phyloP scores from a whole-genome alignment of 1,284 basidiomycete species.

The Ustilago sp. region DNA sequence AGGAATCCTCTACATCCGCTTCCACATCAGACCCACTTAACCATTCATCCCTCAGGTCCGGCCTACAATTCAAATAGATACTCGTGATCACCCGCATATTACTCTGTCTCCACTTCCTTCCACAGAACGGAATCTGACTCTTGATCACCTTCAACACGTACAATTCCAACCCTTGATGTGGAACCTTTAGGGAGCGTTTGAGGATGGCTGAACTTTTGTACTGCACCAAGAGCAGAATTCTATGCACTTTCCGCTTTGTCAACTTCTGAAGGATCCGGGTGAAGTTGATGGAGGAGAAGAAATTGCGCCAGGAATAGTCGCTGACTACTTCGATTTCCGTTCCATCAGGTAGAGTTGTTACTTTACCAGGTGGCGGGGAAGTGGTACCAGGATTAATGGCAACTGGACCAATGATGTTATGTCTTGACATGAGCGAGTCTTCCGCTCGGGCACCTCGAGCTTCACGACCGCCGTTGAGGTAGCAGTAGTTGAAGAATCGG shows the following conservation, averaged over 20 bases:
- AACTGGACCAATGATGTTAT: constrained; percentile 56
- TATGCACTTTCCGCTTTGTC: constrained; percentile 91
- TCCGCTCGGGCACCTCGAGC: constrained; percentile 66
- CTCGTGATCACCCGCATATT: constrained; percentile 99
- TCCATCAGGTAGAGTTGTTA: constrained; percentile 42
- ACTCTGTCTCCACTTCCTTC: constrained; percentile 98
- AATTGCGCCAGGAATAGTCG: constrained; percentile 97
- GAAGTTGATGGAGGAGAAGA: constrained; percentile 98
- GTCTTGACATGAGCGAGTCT: constrained; percentile 62
- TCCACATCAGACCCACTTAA: constrained; percentile 92
- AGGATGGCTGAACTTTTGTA: constrained; percentile 92
- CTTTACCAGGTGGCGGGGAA: constrained; percentile 39
- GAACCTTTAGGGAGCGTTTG: constrained; percentile 92
- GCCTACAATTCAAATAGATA: constrained; percentile 96
- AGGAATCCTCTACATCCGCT: constrained; percentile 79
- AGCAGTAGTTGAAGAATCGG: constrained; percentile 96
- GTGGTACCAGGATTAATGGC: constrained; percentile 47
- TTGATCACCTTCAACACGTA: constrained; percentile 98
- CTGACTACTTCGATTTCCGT: constrained; percentile 80
- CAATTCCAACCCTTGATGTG: constrained; percentile 92
- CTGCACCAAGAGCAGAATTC: constrained; percentile 95
- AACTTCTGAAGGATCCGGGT: constrained; percentile 98
- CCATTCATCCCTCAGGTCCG: constrained; percentile 98
- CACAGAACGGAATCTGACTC: constrained; percentile 98
- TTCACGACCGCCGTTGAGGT: constrained; percentile 73